Conservation (phyloP, 2,329 filamentous ascomycete genomes). For the Ceratocystis albifundus region DNA sequence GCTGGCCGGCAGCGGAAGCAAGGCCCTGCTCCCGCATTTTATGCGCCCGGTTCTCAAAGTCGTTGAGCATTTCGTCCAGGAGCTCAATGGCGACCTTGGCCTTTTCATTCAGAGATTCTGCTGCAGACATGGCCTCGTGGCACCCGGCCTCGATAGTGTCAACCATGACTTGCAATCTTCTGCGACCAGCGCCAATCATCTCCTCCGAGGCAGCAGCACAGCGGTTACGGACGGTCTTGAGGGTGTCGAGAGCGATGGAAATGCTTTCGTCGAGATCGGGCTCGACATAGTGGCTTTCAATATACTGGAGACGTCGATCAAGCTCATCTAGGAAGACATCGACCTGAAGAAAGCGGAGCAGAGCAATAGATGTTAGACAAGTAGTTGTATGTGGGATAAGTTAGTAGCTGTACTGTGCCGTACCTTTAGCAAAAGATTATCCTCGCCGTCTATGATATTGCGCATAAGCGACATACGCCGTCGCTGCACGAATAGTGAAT, state of each 20-base stretch:
- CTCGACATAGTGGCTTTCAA: conserved; percentile 72
- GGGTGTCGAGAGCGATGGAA: conserved; percentile 69
- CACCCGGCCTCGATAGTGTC: conserved; percentile 84
- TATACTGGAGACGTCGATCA: conserved; percentile 71
- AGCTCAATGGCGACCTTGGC: conserved; percentile 76
- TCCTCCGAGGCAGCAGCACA: conserved; percentile 87
- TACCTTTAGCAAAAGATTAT: conserved; percentile 48
- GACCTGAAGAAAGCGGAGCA: conserved; percentile 37
- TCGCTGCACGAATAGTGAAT: conserved; percentile 26
- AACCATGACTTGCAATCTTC: conserved; percentile 76
- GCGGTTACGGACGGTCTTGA: conserved; percentile 74
- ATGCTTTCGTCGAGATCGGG: conserved; percentile 73
- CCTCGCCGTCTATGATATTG: conserved; percentile 51
- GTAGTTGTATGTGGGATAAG: background rate
- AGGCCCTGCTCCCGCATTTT: conserved; percentile 69
- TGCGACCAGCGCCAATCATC: conserved; percentile 73
- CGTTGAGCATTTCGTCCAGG: conserved; percentile 72
- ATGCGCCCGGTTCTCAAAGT: conserved; percentile 72
- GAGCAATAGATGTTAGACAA: background rate
- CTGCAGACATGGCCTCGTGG: conserved; percentile 70
- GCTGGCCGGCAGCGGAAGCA: conserved; percentile 52
- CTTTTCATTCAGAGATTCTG: conserved; percentile 84
- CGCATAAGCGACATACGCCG: conserved; percentile 46
- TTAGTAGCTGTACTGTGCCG: background rate
- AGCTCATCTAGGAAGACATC: conserved; percentile 77